Evolutionary conservation across 495 filamentous ascomycete genomes (phyloP), one percentile per base, ranked within the genome.

Genomic region (Platismatia glauca): DNA sequence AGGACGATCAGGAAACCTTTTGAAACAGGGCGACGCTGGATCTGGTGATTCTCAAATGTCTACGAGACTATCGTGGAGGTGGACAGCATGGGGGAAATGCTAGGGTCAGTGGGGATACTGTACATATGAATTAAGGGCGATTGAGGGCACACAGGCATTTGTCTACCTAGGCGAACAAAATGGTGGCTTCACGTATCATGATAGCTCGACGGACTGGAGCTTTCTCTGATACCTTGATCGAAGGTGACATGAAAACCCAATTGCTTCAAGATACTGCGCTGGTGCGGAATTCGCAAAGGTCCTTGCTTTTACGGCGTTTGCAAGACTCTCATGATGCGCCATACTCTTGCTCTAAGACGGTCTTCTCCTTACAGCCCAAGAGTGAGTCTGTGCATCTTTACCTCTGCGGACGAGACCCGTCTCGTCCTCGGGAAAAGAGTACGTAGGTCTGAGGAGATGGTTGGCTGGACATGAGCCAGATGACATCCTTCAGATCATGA

Each of bases 11-110:
- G 34, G 57, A 58, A 2, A 65, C 61, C 0, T 37, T 61, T 11
- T 61, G 86, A 91, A 75, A 9, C 3, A 13, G 12, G 38, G 59
- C 34, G 22, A 31, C 43, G 48, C 29, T 9, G 9, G 59, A 29
- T 24, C 33, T 12, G 15, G 6, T 13, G 33, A 13, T 33, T 16
- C 15, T 31, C 48, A 31, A n/a, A 29, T 35, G 20, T 1, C 29
- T 29, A 11, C 8, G 4, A 9, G 34, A 16, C 5, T 55, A 18
- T 34, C 22, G 34, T 29, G n/a, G 4, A 43, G 2, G 3, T n/a
- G n/a, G n/a, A n/a, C n/a, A n/a, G 46, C 59, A 61, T 38, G 18
- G 9, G 73, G 79, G 85, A 68, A 52, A 52, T 41, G 59, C 0
- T 16, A 39, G 24, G 24, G 27, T 11, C 46, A 24, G 52, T 33